Conservation (phyloP, 2,329 filamentous ascomycete genomes). For the Rhinocladiella similis region DNA sequence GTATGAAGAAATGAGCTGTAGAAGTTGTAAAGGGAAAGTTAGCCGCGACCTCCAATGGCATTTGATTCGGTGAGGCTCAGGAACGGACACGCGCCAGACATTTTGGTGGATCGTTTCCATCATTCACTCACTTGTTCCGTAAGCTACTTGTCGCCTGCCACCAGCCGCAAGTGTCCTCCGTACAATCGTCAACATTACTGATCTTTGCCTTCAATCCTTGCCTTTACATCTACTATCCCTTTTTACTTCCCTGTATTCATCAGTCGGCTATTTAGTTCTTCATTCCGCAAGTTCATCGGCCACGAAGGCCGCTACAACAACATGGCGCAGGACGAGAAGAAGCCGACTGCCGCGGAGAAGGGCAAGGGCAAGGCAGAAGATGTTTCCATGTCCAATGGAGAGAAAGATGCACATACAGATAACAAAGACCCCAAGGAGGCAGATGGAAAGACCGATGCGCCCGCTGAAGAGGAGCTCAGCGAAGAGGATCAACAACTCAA, state of each 20-base stretch:
- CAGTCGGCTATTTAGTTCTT: neutral
- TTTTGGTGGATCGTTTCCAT: slow-evolving; percentile 19
- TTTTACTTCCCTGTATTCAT: neutral
- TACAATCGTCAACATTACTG: neutral
- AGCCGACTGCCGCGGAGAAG: slow-evolving; percentile 83
- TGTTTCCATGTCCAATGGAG: slow-evolving; percentile 60
- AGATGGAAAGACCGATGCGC: slow-evolving; percentile 62
- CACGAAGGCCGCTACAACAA: slow-evolving; percentile 25
- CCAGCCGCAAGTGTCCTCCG: neutral
- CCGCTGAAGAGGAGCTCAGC: slow-evolving; percentile 76
- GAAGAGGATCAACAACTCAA: slow-evolving; percentile 99
- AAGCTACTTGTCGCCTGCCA: slow-evolving; percentile 24
- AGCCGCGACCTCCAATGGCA: neutral
- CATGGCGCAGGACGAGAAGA: slow-evolving; percentile 94
- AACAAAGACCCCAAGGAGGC: slow-evolving; percentile 71
- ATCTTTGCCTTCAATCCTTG: slow-evolving; percentile 2
- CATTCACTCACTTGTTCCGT: slow-evolving; percentile 18
- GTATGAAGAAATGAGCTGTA: too few species aligned
- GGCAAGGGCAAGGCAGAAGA: slow-evolving; percentile 89
- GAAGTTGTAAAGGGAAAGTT: neutral
- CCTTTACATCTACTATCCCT: neutral
- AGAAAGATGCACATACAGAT: slow-evolving; percentile 58
- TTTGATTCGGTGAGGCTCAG: neutral
- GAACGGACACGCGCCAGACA: slow-evolving; percentile 3
- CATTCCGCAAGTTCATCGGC: slow-evolving; percentile 10